A percentile compares a stretch with the other conserved stretches of the same genome.
Conservation (phyloP, 2,329 filamentous ascomycete genomes). For the Boeremia lycopersici region DNA sequence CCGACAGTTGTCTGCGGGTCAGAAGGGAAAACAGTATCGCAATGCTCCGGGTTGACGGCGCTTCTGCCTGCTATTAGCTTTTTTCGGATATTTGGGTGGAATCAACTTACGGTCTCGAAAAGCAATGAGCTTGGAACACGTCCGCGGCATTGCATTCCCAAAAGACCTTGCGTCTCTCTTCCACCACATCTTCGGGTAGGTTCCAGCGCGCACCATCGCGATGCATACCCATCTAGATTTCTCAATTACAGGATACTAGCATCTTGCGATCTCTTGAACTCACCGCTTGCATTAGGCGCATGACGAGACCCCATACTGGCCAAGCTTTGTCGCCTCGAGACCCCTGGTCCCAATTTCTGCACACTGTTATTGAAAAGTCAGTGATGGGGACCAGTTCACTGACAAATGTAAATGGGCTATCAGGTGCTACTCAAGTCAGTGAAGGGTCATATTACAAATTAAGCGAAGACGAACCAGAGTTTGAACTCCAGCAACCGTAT, state of each 20-base stretch:
- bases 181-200: constrained; percentile 4
- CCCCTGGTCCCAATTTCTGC: constrained; percentile 2
- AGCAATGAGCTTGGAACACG: constrained; percentile 9
- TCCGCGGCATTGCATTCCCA: constrained; percentile 12
- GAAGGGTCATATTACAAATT: background rate
- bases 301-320: constrained; percentile 10
- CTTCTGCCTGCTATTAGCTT: background rate
- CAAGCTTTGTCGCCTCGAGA: constrained; percentile 4
- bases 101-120: constrained; percentile 4
- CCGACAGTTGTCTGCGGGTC: background rate
- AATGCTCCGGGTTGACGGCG: constrained; percentile 2
- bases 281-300: constrained; percentile 4
- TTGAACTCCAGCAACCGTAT: constrained; percentile 7
- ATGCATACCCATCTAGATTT: constrained; percentile 9
- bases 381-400: background rate
- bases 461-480: background rate
- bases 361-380: background rate
- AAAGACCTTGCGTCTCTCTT: constrained; percentile 8
- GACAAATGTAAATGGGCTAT: background rate
- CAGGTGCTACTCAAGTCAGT: background rate
- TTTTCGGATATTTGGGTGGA: background rate
- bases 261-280: background rate
- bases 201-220: constrained; percentile 6
- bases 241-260: background rate
- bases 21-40: background rate